Conservation (phyloP, 2,329 filamentous ascomycete species). For the Fusarium succisae region DNA sequence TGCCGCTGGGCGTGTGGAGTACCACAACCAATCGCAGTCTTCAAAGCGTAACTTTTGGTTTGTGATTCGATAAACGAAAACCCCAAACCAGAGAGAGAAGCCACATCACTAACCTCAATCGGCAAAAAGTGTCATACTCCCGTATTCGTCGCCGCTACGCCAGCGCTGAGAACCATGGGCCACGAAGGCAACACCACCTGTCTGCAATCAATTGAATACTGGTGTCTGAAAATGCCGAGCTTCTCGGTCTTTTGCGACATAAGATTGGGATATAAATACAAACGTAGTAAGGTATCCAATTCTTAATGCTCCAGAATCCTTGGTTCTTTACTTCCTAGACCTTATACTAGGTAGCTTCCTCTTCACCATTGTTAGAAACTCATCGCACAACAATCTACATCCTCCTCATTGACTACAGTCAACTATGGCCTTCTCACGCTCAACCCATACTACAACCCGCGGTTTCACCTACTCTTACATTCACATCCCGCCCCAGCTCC, state of each 20-base stretch:
- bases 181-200: fast-evolving
- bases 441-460: neutral
- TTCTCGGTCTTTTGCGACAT: neutral
- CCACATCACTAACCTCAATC: neutral
- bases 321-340: fast-evolving
- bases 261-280: neutral
- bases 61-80: neutral
- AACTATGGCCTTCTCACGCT: neutral
- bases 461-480: neutral
- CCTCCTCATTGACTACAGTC: neutral
- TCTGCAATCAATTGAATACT: fast-evolving
- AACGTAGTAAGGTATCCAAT: fast-evolving
- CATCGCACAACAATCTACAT: neutral
- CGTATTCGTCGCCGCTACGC: neutral
- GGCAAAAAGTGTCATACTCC: neutral
- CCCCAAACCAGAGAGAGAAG: neutral
- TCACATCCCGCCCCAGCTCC: neutral
- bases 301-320: neutral
- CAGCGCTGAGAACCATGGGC: neutral
- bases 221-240: neutral
- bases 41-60: neutral
- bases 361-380: fast-evolving
- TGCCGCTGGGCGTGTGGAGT: neutral
- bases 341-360: fast-evolving
- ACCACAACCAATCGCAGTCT: neutral